Conservation (phyloP, 169 alveolate genomes). For the Babesia divergens region DNA sequence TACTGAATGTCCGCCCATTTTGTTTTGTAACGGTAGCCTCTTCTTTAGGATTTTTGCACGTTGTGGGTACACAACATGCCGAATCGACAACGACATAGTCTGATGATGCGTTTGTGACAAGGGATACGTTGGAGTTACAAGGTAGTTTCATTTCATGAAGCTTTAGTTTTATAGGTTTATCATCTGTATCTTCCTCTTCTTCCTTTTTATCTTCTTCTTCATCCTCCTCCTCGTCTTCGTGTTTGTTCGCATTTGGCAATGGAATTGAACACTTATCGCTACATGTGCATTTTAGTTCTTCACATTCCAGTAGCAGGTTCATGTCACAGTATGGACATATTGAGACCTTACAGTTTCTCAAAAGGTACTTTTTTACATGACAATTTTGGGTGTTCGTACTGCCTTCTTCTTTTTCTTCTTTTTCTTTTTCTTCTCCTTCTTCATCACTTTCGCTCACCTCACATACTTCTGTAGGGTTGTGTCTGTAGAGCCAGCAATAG, state of each 20-base stretch:
- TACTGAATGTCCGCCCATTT: background rate
- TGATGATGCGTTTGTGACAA: conserved; percentile 16
- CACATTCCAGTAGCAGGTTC: conserved; percentile 44
- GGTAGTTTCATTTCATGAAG: conserved; percentile 10
- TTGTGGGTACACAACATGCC: background rate
- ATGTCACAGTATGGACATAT: conserved; percentile 52
- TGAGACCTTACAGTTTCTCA: conserved; percentile 53
- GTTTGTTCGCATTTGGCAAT: conserved; percentile 9
- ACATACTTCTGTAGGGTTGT: conserved; percentile 23
- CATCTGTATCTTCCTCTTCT: conserved; percentile 6
- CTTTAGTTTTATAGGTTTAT: conserved; percentile 6
- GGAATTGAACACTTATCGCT: background rate
- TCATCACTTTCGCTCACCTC: background rate
- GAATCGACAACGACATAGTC: conserved; percentile 4
- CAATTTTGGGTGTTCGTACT: background rate
- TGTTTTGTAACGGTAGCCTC: no score
- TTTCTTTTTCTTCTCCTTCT: background rate
- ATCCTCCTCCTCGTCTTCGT: background rate
- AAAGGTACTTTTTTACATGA: conserved; percentile 1
- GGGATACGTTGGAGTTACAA: background rate
- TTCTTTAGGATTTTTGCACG: background rate
- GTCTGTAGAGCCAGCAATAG: conserved; percentile 25
- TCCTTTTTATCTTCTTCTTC: background rate
- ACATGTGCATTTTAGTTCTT: conserved; percentile 14
- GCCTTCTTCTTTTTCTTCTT: background rate